Base-by-base conservation (phyloP, 495 filamentous ascomycete genomes). In the Polyplosphaeria fusca region DNA sequence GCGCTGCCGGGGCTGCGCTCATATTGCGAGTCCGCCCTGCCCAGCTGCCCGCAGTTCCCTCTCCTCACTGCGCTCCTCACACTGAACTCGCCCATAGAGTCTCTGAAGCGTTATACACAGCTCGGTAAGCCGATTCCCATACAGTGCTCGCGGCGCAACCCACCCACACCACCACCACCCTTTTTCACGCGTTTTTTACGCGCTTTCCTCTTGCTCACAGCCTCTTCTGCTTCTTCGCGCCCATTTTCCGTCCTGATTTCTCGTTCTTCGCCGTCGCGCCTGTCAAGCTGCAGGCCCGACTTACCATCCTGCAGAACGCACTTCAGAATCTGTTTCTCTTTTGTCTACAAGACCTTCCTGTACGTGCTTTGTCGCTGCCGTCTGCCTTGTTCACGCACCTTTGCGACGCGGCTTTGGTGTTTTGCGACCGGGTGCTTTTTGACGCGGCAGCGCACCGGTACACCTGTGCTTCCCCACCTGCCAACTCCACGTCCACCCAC, bases 241-340 rank as follows among this genome's bases (percentile, higher is more conserved):
- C n/a, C 19, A 13, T 13, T 47, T n/a, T 25, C 52, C 7, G 52
- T 55, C 52, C 49, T 57, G 43, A 16, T 50, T 58, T 50, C 55
- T 45, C 46, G 55, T 58, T 58, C 46, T 11, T 52, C 55, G 55
- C 47, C 55, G 55, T 58, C 55, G 24, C 47, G 16, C 4, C 2
- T 28, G 44, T 39, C n/a, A n/a, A n/a, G n/a, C n/a, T n/a, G n/a
- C n/a, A n/a, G n/a, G n/a, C n/a, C n/a, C n/a, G n/a, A n/a, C n/a
- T n/a, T n/a, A n/a, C n/a, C n/a, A n/a, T n/a, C n/a, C n/a, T n/a
- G n/a, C n/a, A n/a, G n/a, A n/a, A n/a, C n/a, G n/a, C n/a, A n/a
- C n/a, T n/a, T n/a, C n/a, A n/a, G n/a, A n/a, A n/a, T n/a, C n/a
- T n/a, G n/a, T n/a, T n/a, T n/a, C n/a, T n/a, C n/a, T n/a, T n/a